phyloP scores from a whole-genome alignment of 2,329 filamentous ascomycete species.

The Aspergillus awamori region DNA sequence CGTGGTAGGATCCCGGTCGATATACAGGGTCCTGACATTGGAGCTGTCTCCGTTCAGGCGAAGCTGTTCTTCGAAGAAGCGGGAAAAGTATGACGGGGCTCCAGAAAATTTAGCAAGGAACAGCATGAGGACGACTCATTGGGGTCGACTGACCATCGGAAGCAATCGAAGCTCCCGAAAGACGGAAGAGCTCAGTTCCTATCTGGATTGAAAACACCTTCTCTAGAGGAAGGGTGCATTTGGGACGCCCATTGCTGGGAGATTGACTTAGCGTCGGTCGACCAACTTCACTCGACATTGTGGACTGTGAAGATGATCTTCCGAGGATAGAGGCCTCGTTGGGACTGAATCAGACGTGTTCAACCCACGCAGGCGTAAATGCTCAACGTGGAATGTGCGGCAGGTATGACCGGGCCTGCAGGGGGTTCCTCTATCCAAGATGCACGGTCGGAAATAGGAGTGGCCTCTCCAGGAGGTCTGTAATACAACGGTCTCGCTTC shows the following conservation, averaged over 20 bases:
- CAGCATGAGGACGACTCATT: neutral
- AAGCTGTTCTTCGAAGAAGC: constrained; percentile 86
- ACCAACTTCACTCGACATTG: neutral
- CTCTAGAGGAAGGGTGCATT: constrained; percentile 52
- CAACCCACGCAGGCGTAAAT: neutral
- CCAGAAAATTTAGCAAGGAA: constrained; percentile 53
- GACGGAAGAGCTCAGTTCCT: constrained; percentile 67
- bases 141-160: constrained; percentile 64
- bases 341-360: neutral
- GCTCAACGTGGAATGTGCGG: neutral
- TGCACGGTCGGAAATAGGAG: neutral
- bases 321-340: neutral
- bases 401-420: neutral
- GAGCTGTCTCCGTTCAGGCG: constrained; percentile 61
- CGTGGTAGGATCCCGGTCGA: constrained; percentile 87
- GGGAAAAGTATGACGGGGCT: constrained; percentile 96
- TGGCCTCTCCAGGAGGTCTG: neutral
- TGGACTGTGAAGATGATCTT: neutral
- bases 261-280: neutral
- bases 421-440: neutral
- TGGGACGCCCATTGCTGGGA: constrained; percentile 1
- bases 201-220: constrained; percentile 73
- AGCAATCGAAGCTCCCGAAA: constrained; percentile 70
- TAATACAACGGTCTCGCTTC: neutral
- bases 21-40: constrained; percentile 79